phyloP scores from a whole-genome alignment of 805 yeast genomes.

The Wickerhamomyces bisporus region DNA sequence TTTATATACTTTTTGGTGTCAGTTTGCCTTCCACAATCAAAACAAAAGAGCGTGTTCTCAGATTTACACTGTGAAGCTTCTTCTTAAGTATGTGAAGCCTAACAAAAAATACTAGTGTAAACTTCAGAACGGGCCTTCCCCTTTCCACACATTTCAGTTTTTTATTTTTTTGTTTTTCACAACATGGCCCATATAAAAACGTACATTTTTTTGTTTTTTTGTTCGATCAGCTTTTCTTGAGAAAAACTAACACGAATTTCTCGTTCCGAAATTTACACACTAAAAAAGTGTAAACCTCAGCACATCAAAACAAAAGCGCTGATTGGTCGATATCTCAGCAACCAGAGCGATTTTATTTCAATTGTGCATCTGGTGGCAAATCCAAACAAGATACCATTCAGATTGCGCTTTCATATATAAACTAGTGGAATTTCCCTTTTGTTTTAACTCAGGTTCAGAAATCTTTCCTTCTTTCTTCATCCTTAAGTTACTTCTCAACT shows the following conservation, averaged over 20 bases:
- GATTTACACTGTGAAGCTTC: neutral
- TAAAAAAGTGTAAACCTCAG: constrained; percentile 7
- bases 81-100: neutral
- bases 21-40: neutral
- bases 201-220: neutral
- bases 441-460: no score
- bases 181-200: constrained; percentile 1
- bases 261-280: constrained; percentile 10
- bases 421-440: no score
- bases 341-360: constrained; percentile 3
- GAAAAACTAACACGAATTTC: neutral
- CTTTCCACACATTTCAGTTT: no score
- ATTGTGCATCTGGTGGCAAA: no score
- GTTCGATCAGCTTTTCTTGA: neutral
- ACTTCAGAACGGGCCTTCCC: neutral
- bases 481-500: neutral
- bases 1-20: constrained; percentile 2
- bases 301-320: constrained; percentile 1
- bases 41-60: neutral
- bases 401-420: no score
- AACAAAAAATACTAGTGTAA: neutral
- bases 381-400: no score
- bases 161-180: no score
- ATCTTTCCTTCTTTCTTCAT: neutral
- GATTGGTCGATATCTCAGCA: constrained; percentile 7